These are phyloP conservation scores for Shiraia bambusicola DNA, from an alignment of 2,329 filamentous ascomycete species.

Conservation along the genomic window DNA sequence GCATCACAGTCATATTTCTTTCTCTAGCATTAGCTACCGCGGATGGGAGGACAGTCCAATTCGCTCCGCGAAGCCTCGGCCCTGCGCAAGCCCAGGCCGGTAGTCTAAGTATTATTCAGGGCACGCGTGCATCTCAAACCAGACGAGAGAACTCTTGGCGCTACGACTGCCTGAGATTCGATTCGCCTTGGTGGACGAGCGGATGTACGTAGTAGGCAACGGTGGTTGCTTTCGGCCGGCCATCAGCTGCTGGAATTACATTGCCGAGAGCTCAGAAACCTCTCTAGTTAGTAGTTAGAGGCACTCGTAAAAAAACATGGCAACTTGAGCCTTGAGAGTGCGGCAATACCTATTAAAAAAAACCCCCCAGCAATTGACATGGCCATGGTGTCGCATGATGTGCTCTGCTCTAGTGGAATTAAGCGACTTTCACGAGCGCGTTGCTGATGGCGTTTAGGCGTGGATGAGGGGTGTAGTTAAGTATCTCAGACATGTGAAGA, in stretches of 20 bases:
- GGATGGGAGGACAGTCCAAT: constrained; percentile 32
- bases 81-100: constrained; percentile 31
- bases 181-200: constrained; percentile 39
- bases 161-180: constrained; percentile 34
- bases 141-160: constrained; percentile 21
- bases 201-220: constrained; percentile 28
- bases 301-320: background rate
- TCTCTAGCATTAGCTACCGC: constrained; percentile 24
- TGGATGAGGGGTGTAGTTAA: constrained; percentile 9
- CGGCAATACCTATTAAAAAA: background rate
- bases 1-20: constrained; percentile 29
- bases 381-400: constrained; percentile 1
- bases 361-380: background rate
- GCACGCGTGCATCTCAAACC: constrained; percentile 21
- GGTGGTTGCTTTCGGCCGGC: constrained; percentile 29
- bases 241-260: constrained; percentile 28
- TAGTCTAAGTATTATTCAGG: constrained; percentile 12
- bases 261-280: constrained; percentile 10
- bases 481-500: constrained; percentile 38
- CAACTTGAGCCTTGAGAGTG: background rate
- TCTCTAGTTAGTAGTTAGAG: background rate
- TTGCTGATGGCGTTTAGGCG: constrained; percentile 12
- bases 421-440: constrained; percentile 15
- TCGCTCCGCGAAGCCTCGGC: constrained; percentile 38
- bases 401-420: background rate